Evolutionary conservation across 2,329 filamentous ascomycete genomes (phyloP).

Genomic region (Stachybotrys chartarum): DNA sequence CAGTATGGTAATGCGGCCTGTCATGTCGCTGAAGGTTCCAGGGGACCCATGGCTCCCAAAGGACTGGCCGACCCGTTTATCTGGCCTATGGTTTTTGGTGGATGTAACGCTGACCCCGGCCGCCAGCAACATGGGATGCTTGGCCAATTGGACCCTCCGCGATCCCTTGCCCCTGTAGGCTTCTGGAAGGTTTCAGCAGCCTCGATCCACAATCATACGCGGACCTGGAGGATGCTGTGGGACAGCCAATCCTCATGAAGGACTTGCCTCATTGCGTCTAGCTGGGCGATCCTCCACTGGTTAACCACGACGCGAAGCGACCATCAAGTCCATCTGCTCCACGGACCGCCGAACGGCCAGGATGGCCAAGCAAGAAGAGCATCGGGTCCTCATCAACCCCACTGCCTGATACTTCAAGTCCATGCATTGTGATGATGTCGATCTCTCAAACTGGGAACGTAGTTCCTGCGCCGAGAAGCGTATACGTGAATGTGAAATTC

Average conservation of each 20-base stretch:
- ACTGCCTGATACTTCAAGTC: no score
- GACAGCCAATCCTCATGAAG: not conserved
- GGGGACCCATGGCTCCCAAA: not conserved
- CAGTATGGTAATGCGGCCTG: not conserved
- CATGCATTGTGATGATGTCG: no score
- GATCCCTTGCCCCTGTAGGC: not conserved
- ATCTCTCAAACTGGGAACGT: no score
- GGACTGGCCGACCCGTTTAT: no score
- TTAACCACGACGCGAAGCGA: no score
- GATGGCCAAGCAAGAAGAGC: not conserved
- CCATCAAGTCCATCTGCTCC: not conserved
- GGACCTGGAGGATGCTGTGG: not conserved
- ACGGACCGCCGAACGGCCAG: not conserved
- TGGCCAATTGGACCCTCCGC: constrained; percentile 1
- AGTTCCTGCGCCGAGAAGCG: no score
- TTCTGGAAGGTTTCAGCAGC: constrained; percentile 2
- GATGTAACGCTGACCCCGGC: not conserved
- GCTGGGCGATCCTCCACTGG: not conserved
- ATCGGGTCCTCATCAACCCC: no score
- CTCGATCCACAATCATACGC: not conserved
- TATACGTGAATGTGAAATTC: no score
- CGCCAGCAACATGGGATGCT: not conserved
- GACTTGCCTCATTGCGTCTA: not conserved
- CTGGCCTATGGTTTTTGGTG: not conserved
- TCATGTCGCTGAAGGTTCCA: not conserved